phyloP scores from a whole-genome alignment of 169 alveolate genomes.

The Perkinsus chesapeaki region DNA sequence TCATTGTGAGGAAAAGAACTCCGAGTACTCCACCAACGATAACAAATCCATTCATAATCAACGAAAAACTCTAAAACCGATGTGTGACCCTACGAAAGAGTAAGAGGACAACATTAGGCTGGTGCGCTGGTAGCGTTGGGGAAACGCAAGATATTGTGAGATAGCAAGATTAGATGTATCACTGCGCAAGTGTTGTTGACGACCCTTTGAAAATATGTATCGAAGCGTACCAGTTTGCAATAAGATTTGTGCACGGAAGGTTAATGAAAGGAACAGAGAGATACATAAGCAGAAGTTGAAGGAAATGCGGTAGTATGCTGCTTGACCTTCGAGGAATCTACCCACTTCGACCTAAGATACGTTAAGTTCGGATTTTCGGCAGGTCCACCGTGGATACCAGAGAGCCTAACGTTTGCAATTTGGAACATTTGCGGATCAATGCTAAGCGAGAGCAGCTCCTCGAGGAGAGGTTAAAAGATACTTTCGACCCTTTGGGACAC shows the following conservation, averaged over 20 bases:
- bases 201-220: background rate
- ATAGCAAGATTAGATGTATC: background rate
- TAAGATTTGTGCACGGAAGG: conserved; percentile 1
- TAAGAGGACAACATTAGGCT: too few relatives aligned
- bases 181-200: background rate
- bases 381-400: conserved; percentile 9
- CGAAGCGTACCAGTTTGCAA: conserved; percentile 9
- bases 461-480: background rate
- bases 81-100: background rate
- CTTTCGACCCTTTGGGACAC: background rate
- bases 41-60: background rate
- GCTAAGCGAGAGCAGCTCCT: conserved; percentile 13
- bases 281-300: conserved; percentile 2
- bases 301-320: conserved; percentile 6
- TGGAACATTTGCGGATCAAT: background rate
- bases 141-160: background rate
- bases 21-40: background rate
- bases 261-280: background rate
- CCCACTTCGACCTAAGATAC: background rate
- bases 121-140: background rate
- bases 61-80: background rate
- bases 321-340: too few relatives aligned
- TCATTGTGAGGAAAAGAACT: background rate
- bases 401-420: background rate
- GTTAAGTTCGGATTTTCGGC: too few relatives aligned